phyloP scores from a whole-genome alignment of 2,329 filamentous ascomycete species.

The Aspergillus novoparasiticus region DNA sequence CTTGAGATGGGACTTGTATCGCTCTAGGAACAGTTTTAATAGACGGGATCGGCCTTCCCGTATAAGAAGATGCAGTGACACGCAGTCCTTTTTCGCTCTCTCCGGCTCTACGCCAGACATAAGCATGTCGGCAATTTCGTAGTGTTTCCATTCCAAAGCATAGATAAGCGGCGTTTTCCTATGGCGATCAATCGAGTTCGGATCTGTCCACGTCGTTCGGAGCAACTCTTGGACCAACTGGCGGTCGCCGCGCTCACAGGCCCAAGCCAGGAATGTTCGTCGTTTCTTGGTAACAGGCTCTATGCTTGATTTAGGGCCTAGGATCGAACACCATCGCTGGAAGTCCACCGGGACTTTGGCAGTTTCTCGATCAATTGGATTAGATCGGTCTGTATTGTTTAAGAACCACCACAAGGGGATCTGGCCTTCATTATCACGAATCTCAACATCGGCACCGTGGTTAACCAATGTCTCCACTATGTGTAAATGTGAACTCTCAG shows the following conservation, averaged over 20 bases:
- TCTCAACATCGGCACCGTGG: conserved; percentile 13
- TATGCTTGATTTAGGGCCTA: conserved; percentile 9
- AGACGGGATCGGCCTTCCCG: conserved; percentile 17
- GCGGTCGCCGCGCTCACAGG: conserved; percentile 15
- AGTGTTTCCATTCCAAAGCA: conserved; percentile 20
- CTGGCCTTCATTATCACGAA: conserved; percentile 18
- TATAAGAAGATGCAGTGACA: conserved; percentile 17
- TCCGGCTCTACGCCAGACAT: conserved; percentile 6
- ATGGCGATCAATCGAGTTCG: conserved; percentile 18
- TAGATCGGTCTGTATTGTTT: conserved; percentile 3
- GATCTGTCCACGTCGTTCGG: conserved; percentile 17
- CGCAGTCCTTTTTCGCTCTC: conserved; percentile 8
- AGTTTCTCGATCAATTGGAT: neutral
- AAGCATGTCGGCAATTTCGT: conserved; percentile 15
- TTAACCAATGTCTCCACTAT: conserved; percentile 7
- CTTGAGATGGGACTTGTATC: conserved; percentile 13
- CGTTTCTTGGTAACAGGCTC: conserved; percentile 20
- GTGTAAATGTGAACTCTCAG: conserved; percentile 13
- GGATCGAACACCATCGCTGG: conserved; percentile 10
- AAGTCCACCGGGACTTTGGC: neutral
- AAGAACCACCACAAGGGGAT: conserved; percentile 20
- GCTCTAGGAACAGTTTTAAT: conserved; percentile 17
- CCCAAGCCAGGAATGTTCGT: conserved; percentile 21
- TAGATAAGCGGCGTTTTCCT: conserved; percentile 20
- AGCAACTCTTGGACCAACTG: conserved; percentile 12